These are phyloP conservation scores for Asterella californica DNA, from an alignment of 225 moss, liverwort and hornwort genomes.

Conservation along the genomic window DNA sequence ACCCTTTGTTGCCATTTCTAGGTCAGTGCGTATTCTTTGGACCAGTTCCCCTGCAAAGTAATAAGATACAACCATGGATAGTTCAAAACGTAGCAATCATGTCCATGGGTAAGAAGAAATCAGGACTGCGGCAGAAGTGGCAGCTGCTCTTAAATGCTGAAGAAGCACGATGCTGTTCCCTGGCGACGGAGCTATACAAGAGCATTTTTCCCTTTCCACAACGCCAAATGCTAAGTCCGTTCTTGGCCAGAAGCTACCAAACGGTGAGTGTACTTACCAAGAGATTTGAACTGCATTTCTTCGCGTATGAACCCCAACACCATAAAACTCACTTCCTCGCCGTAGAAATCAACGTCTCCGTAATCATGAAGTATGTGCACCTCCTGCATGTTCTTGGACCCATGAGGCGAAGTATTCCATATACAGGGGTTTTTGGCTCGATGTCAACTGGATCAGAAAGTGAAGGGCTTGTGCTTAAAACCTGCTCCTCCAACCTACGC, in stretches of 20 bases:
- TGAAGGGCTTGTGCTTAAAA: not conserved
- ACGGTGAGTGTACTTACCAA: conserved; percentile 35
- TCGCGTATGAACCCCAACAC: conserved; percentile 68
- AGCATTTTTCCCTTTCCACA: not conserved
- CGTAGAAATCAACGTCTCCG: conserved; percentile 53
- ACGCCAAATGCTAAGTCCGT: not conserved
- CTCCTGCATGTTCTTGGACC: conserved; percentile 44
- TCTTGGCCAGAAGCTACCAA: not conserved
- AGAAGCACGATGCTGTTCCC: not conserved
- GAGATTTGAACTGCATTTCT: conserved; percentile 66
- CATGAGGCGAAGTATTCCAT: not conserved
- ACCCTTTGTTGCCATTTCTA: conserved; percentile 16
- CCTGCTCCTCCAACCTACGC: not conserved
- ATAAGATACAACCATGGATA: not conserved
- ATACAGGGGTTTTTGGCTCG: not conserved
- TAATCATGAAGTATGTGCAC: conserved; percentile 63
- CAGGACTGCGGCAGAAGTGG: not conserved
- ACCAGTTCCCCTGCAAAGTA: conserved; percentile 33
- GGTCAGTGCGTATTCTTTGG: conserved; percentile 31
- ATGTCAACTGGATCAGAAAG: not conserved
- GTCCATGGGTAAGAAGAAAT: not conserved
- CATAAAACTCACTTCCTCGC: conserved; percentile 45
- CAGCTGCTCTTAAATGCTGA: not conserved
- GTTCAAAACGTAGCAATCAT: not conserved
- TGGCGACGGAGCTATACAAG: not conserved